Evolutionary conservation across 2,329 filamentous ascomycete species (phyloP).

Genomic region (Nemania serpens): DNA sequence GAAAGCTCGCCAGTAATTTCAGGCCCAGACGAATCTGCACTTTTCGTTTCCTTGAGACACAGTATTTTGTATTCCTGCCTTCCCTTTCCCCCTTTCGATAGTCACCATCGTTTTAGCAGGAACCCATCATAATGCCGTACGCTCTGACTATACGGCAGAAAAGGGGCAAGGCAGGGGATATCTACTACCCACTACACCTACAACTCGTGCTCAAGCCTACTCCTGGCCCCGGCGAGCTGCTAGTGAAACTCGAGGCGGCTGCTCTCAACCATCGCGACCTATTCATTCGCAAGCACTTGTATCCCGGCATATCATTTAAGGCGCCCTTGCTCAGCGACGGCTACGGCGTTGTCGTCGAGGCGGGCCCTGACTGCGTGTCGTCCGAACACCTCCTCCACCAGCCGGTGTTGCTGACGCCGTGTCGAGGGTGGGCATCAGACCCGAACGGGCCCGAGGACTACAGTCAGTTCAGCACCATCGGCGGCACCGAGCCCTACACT

Average conservation of each 20-base stretch:
- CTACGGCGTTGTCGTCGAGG: conserved; percentile 69
- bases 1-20: no score
- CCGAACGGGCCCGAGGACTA: conserved; percentile 71
- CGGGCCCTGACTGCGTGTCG: conserved; percentile 55
- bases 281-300: conserved; percentile 87
- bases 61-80: no score
- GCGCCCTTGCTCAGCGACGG: conserved; percentile 79
- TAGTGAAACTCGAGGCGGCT: conserved; percentile 74
- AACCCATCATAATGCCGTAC: conserved; percentile 4
- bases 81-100: no score
- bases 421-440: conserved; percentile 73
- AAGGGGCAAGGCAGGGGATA: conserved; percentile 78
- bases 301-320: conserved; percentile 60
- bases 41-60: no score
- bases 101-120: no score
- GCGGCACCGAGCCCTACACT: conserved; percentile 62
- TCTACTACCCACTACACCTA: conserved; percentile 74
- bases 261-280: conserved; percentile 92
- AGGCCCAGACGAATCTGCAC: no score
- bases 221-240: conserved; percentile 67
- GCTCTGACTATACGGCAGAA: conserved; percentile 5
- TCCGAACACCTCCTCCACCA: conserved; percentile 40
- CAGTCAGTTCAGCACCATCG: conserved; percentile 64
- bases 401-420: conserved; percentile 73
- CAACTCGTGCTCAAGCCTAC: conserved; percentile 64